Base-by-base conservation (phyloP, 768 basidiomycete species). In the Lentinula edodes region DNA sequence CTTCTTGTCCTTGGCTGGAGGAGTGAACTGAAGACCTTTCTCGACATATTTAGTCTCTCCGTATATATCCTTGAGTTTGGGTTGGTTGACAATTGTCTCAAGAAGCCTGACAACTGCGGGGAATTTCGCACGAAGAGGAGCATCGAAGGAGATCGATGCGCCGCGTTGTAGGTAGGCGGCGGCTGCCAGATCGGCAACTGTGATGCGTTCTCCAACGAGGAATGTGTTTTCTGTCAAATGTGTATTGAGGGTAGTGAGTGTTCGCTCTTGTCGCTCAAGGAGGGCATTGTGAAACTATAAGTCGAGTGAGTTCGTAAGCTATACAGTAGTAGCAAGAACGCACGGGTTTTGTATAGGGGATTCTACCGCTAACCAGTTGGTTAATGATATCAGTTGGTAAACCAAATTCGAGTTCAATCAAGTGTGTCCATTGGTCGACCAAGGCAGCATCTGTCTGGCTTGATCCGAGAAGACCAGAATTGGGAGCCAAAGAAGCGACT, bases 171-270 rank as follows among this genome's bases (percentile, higher is more conserved):
- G 71, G 70, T 82, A 65, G 57, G 79, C 72, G 41, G 90, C 91
- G 65, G 92, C 67, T 70, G 73, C 72, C 74, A 99, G 73, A 69
- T 99, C 97, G 65, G 95, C 97, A 52, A 96, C 82, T 64, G 94
- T 93, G 81, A 98, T 90, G 70, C 96, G 91, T 72, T 99, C 93
- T 66, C 88, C 89, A 60, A 94, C 94, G 69, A 98, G 83, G 84
- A 87, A 98, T 51, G 96, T 99, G 70, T 83, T 86, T 61, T 84
- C 80, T 53, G 79, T 71, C 67, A 99, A 86, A 78, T 91, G 83
- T 38, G 76, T 73, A 66, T 99, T 85, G 61, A 98, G 79, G 65
- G 85, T 86, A 43, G 76, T 76, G 54, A 97, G 79, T 18, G 84
- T 75, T 51, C 83, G 80, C 45, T 74, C 64, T 68, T 87, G 80